A percentile compares a stretch with the other conserved stretches of the same genome.
Evolutionary conservation across 352 stramenopile species (phyloP).

Genomic region (Phytopythium oedochilum): DNA sequence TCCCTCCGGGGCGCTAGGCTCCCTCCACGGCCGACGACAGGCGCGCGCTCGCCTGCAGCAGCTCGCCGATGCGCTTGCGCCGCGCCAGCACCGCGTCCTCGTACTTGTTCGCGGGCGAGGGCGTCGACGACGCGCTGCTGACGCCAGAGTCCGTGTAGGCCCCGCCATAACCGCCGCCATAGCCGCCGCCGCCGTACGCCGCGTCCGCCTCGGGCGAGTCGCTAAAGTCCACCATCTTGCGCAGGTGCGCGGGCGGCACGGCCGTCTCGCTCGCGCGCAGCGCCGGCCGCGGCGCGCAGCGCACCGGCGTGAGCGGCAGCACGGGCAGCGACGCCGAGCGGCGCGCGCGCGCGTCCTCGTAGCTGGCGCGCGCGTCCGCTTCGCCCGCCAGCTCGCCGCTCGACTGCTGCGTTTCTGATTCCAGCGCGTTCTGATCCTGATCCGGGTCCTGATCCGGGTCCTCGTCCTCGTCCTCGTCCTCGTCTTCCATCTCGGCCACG

Average conservation of each 20-base stretch:
- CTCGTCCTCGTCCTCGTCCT: conserved; percentile 11
- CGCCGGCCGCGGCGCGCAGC: background rate
- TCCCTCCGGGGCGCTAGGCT: background rate
- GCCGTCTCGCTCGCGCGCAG: conserved; percentile 4
- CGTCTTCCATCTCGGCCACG: background rate
- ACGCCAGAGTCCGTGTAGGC: background rate
- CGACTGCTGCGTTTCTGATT: background rate
- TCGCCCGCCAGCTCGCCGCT: conserved; percentile 4
- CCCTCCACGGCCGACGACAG: background rate
- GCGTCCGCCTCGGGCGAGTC: background rate
- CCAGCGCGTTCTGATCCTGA: background rate
- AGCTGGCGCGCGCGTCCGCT: background rate
- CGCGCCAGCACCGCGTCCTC: conserved; percentile 14
- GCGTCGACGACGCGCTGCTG: conserved; percentile 5
- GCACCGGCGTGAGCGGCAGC: background rate
- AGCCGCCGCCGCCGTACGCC: background rate
- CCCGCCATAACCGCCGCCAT: background rate
- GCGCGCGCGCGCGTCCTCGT: background rate
- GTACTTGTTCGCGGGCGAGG: conserved; percentile 30
- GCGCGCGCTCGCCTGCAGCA: conserved; percentile 9
- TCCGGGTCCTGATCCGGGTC: conserved; percentile 8
- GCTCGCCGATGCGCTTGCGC: conserved; percentile 15
- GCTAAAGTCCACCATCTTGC: conserved; percentile 4
- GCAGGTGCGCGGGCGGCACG: background rate
- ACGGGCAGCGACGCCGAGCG: background rate